Base-by-base conservation (phyloP, 2,329 filamentous ascomycete species). In the Talaromyces verruculosus region DNA sequence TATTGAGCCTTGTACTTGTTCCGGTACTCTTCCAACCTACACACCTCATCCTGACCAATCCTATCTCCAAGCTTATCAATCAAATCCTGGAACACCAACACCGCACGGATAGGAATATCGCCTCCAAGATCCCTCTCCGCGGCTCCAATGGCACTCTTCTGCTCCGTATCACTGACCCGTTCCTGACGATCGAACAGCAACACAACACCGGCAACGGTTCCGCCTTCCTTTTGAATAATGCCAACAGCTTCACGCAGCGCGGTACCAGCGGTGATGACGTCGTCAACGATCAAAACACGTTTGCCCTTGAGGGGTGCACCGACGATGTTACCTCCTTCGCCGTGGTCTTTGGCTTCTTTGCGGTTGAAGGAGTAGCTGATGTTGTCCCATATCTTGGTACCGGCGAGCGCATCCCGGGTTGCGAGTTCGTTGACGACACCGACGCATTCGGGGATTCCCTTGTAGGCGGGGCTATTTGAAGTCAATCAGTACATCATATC, bases 261-360 rank as follows among this genome's bases (percentile, higher is more conserved):
- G 1, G 93, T 98, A 33, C 95, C 95, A 0, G 93, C 94, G 0
- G 93, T 97, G 74, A 98, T 94, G 65, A 99, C 94, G 80, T 98
- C 95, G 82, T 99, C 95, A 47, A 99, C 89, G 71, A 99, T 91
- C 39, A 99, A 84, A 17, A 97, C 88, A 67, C 86, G 87, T 85
- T 95, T 93, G 63, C 91, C 93, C 80, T 91, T 90, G 73, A 98
- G 83, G 6, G 89, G 85, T 35, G 92, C 91, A 11, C 95, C 95
- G 15, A 98, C 93, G 73, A 98, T 96, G 76, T 87, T 91, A 53
- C 95, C 94, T 39, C 94, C 94, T 80, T 99, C 95, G 53, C 95
- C 94, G 78, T 98, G 94, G 74, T 92, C 91, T 84, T 98, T 98
- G 73, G 89, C 91, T 81, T 98, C 95, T 82, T 98, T 98, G 74